These are phyloP conservation scores for Lentinus polychrous DNA, from an alignment of 1,284 basidiomycete species.

Conservation along the genomic window DNA sequence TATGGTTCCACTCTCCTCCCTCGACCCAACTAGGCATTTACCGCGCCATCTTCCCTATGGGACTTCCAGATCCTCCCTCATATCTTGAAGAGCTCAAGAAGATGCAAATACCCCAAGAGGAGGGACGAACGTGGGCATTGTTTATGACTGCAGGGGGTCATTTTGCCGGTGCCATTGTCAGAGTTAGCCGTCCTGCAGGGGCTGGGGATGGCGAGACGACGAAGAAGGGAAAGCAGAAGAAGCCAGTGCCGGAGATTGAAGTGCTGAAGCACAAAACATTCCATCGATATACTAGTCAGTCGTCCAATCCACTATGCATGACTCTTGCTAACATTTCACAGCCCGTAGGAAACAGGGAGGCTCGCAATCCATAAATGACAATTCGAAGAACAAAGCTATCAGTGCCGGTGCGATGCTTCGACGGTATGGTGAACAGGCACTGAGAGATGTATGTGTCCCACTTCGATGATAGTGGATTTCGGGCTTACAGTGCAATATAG, in stretches of 20 bases:
- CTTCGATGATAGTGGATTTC: slow-evolving; percentile 1
- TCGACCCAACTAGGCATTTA: slow-evolving; percentile 90
- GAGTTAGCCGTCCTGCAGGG: slow-evolving; percentile 50
- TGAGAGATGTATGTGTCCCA: slow-evolving; percentile 67
- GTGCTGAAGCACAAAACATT: slow-evolving; percentile 93
- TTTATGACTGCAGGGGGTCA: slow-evolving; percentile 97
- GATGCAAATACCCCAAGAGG: slow-evolving; percentile 57
- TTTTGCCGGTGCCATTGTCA: slow-evolving; percentile 88
- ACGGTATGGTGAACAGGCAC: slow-evolving; percentile 90
- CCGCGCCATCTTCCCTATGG: slow-evolving; percentile 61
- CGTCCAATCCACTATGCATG: background rate
- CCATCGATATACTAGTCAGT: slow-evolving; percentile 94
- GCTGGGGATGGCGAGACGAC: slow-evolving; percentile 35
- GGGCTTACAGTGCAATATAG: slow-evolving; percentile 28
- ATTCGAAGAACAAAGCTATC: slow-evolving; percentile 87
- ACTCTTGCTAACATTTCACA: slow-evolving; percentile 25
- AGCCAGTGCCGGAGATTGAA: slow-evolving; percentile 62
- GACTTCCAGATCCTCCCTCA: slow-evolving; percentile 28
- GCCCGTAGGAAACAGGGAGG: slow-evolving; percentile 98
- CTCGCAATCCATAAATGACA: slow-evolving; percentile 89
- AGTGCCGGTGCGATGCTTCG: slow-evolving; percentile 94
- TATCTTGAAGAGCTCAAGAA: slow-evolving; percentile 55
- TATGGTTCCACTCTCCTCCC: slow-evolving; percentile 86
- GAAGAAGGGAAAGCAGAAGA: slow-evolving; percentile 55
- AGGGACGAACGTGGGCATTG: slow-evolving; percentile 83